Evolutionary conservation across 441 rosid species (phyloP).

Genomic region (Euphorbia neoarborescens): DNA sequence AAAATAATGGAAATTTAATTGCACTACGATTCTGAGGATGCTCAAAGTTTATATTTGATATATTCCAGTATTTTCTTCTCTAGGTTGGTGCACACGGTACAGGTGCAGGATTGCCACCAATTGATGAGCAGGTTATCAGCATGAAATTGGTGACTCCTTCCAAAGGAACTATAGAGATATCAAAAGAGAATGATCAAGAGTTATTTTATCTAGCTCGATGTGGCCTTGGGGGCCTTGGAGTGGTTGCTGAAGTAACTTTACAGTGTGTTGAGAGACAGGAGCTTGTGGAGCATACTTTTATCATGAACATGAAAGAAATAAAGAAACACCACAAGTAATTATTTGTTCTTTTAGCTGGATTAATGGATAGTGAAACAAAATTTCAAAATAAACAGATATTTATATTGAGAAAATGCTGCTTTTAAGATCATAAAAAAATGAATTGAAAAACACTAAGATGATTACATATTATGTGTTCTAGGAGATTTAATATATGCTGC

Average conservation of each 20-base stretch:
- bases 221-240: slow-evolving; percentile 94
- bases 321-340: slow-evolving; percentile 85
- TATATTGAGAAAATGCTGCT: neutral
- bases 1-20: slow-evolving; percentile 1
- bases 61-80: slow-evolving; percentile 11
- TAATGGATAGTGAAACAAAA: neutral
- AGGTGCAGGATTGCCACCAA: slow-evolving; percentile 89
- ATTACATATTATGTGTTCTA: neutral
- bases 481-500: neutral
- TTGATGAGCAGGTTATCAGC: slow-evolving; percentile 87
- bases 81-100: slow-evolving; percentile 98
- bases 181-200: slow-evolving; percentile 76
- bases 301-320: slow-evolving; percentile 61
- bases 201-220: slow-evolving; percentile 82
- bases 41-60: neutral
- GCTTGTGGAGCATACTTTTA: slow-evolving; percentile 81
- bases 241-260: slow-evolving; percentile 91
- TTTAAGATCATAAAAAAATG: neutral
- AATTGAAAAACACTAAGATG: neutral
- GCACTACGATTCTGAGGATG: neutral
- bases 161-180: slow-evolving; percentile 77
- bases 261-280: slow-evolving; percentile 90
- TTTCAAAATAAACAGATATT: slow-evolving; percentile 12
- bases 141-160: slow-evolving; percentile 96
- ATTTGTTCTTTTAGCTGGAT: slow-evolving; percentile 14